Percentiles rank a stretch among this genome's conserved stretches.
phyloP scores from a whole-genome alignment of 2,329 filamentous ascomycete genomes.

The Aspergillus tamarii region DNA sequence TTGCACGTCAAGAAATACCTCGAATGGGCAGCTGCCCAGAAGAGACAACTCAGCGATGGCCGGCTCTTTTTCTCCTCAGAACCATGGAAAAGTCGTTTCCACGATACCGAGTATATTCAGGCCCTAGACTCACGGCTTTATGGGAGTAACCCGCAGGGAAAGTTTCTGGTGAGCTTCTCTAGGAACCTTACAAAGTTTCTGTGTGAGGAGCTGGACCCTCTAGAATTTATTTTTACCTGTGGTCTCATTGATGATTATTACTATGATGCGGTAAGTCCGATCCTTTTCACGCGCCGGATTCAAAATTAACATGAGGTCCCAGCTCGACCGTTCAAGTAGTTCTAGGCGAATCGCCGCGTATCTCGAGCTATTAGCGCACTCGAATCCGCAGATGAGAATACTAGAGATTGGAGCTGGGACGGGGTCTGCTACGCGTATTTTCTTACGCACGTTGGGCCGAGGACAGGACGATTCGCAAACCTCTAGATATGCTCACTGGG shows the following conservation, averaged over 20 bases:
- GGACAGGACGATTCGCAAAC: not conserved
- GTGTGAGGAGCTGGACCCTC: slow-evolving; percentile 7
- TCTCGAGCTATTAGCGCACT: slow-evolving; percentile 15
- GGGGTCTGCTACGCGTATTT: slow-evolving; percentile 4
- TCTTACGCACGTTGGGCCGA: not conserved
- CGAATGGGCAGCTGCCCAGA: slow-evolving; percentile 11
- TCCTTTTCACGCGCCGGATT: not conserved
- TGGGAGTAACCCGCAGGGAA: not conserved
- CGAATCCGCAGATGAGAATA: slow-evolving; percentile 17
- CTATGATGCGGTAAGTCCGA: not conserved
- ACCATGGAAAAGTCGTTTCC: slow-evolving; percentile 7
- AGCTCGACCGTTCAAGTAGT: not conserved
- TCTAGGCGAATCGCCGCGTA: slow-evolving; percentile 4
- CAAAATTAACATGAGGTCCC: not conserved
- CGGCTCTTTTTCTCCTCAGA: not conserved
- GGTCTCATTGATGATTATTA: slow-evolving; percentile 7
- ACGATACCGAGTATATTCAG: slow-evolving; percentile 3
- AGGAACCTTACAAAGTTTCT: slow-evolving; percentile 8
- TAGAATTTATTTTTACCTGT: slow-evolving; percentile 1
- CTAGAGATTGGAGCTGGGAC: slow-evolving; percentile 21
- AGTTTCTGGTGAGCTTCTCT: not conserved
- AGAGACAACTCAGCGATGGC: not conserved
- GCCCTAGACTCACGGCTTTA: not conserved
- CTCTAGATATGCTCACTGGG: slow-evolving; percentile 9
- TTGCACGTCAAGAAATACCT: slow-evolving; percentile 14